Evolutionary conservation across 1,284 basidiomycete species (phyloP), one percentile per base, ranked within the genome.

Genomic region (Malassezia japonica): DNA sequence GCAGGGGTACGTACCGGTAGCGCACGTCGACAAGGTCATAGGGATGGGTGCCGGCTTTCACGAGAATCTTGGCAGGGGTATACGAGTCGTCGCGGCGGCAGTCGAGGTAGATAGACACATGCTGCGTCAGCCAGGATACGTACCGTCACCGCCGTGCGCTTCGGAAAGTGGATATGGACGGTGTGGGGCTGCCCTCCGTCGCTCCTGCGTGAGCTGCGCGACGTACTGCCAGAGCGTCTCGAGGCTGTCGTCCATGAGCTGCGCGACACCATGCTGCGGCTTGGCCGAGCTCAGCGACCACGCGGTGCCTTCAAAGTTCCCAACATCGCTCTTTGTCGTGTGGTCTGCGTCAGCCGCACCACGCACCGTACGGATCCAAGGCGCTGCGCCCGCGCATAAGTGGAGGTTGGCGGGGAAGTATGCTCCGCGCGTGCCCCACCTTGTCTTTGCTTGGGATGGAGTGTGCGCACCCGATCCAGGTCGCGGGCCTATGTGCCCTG

Each of bases 241-340:
- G 34, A 87, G 83, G 68, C 95, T 86, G 20, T 81, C 80, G 64
- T 96, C 90, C 13, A 83, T 79, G 43, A 99, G 77, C 75, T 91
- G 90, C 65, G 91, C 87, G 15, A 90, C 83, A 5, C 92, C 91
- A 67, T 92, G 94, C 1, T 91, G 91, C 60, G 91, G 92, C 74
- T 99, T 99, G 76, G 83, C 89, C 0, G 86, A 90, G 16, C 90
- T 95, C 7, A 98, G 89, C n/a, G 85, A 85, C 94, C 94, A 99
- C 59, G 84, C 84, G 20, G 86, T 91, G 25, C 68, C 70, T 3
- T 65, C 57, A 9, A 56, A 32, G 2, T 56, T 61, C 9, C 70
- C 68, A 0, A 70, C 61, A 47, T 72, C 70, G 9, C 25, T 13
- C 41, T 72, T 72, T n/a, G 55, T 65, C 4, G 50, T 48, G 10